These are phyloP conservation scores for Whalleya microplaca DNA, from an alignment of 2,329 filamentous ascomycete genomes.

Conservation along the genomic window DNA sequence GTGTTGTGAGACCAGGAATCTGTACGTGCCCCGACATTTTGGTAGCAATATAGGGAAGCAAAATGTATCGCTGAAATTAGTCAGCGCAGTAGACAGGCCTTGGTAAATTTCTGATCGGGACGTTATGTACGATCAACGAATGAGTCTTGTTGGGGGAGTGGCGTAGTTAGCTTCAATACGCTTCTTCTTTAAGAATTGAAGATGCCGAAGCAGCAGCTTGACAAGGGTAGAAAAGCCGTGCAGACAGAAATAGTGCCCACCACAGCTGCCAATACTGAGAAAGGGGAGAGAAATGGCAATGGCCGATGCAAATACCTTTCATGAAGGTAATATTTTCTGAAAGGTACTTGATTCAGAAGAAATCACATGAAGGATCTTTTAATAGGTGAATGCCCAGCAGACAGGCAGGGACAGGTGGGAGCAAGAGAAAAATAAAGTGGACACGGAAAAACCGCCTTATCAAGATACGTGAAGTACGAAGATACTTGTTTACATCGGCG, in stretches of 20 bases:
- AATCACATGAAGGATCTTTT: not conserved
- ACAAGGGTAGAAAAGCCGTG: not conserved
- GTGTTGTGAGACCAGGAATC: constrained; percentile 36
- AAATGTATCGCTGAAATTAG: not conserved
- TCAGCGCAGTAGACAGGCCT: not conserved
- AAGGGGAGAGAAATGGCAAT: not conserved
- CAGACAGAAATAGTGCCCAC: not conserved
- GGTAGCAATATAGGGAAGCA: not conserved
- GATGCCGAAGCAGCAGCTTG: not conserved
- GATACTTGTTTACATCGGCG: not conserved
- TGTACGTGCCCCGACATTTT: constrained; percentile 28
- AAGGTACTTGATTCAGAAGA: not conserved
- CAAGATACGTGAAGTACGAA: not conserved
- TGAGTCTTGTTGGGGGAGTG: not conserved
- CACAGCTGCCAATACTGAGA: too few relatives aligned
- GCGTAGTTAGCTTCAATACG: not conserved
- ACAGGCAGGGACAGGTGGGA: too few relatives aligned
- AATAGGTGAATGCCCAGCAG: not conserved
- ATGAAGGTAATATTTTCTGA: not conserved
- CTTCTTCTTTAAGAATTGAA: not conserved
- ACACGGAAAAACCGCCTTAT: constrained; percentile 9
- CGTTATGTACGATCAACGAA: not conserved
- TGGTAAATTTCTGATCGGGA: not conserved
- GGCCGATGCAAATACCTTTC: not conserved
- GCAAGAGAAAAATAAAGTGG: constrained; percentile 35